Conservation (phyloP, 495 filamentous ascomycete genomes). For the Arthonia radiata region DNA sequence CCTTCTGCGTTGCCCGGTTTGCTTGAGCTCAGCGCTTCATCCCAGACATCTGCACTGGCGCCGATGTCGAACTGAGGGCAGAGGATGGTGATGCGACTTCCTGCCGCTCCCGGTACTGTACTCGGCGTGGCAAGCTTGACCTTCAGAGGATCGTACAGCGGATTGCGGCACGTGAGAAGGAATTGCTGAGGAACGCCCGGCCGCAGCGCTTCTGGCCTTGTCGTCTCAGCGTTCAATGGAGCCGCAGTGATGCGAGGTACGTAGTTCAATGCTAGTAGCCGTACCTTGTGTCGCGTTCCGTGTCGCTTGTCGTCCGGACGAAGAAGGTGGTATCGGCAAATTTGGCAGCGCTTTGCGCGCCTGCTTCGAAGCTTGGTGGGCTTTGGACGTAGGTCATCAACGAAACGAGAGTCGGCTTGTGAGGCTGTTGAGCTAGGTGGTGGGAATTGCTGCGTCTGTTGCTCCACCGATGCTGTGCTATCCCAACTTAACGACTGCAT, state of each 20-base stretch:
- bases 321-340: conserved; percentile 82
- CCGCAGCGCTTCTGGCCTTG: conserved; percentile 20
- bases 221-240: no score
- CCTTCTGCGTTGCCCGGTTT: conserved; percentile 10
- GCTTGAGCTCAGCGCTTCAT: conserved; percentile 47
- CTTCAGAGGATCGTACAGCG: conserved; percentile 70
- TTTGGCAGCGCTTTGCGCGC: conserved; percentile 72
- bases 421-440: neutral
- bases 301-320: conserved; percentile 81
- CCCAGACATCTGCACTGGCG: conserved; percentile 86
- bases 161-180: conserved; percentile 73
- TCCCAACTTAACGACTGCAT: conserved; percentile 29
- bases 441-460: conserved; percentile 21
- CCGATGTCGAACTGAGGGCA: conserved; percentile 91
- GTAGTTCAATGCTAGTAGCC: conserved; percentile 67
- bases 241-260: conserved; percentile 46
- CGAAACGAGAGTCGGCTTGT: conserved; percentile 20
- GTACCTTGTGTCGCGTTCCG: conserved; percentile 69
- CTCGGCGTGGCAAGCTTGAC: conserved; percentile 71
- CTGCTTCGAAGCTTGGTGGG: conserved; percentile 69
- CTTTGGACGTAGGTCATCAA: conserved; percentile 47
- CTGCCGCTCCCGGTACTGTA: conserved; percentile 51
- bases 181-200: conserved; percentile 54
- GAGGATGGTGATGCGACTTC: conserved; percentile 65
- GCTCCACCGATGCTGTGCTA: conserved; percentile 23